Evolutionary conservation across 352 stramenopile genomes (phyloP), one percentile per base, ranked within the genome.

Genomic region (Phytophthora quininea): DNA sequence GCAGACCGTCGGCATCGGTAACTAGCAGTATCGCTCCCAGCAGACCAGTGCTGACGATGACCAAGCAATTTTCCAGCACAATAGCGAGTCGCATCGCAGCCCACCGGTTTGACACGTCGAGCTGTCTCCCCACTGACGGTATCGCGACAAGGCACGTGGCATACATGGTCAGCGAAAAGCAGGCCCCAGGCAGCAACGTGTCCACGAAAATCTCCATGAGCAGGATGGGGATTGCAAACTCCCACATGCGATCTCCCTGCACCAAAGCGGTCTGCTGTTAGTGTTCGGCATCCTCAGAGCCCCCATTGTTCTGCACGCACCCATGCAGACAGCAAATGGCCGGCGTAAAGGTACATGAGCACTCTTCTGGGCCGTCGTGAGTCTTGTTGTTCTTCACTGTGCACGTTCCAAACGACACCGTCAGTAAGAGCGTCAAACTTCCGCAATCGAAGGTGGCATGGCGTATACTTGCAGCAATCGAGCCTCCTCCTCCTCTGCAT

Each of bases 181-280:
- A 76, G 2, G 87, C 85, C 37, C 85, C 91, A 14, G 87, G 88
- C 12, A 95, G 70, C 45, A 95, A 58, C 19, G 87, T 95, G 46
- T 93, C 82, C 42, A 91, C 79, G 24, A 95, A 95, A 45, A 95
- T 85, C 52, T 95, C 87, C 79, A 95, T 95, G 58, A 95, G 93
- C 31, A 95, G 68, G 51, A 95, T 85, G 24, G 87, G 87, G 87
- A 93, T 71, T 11, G 85, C 85, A 55, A 95, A 93, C 51, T 89
- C 71, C 84, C 87, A 95, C 84, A 95, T 93, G 40, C 80, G 80
- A 50, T 95, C 85, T 43, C 87, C 86, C 87, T 89, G 45, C 42
- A 32, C 14, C 27, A 59, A 3, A 50, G 14, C 37, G 48, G 15
- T 37, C 3, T 29, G 19, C 19, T n/a, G 42, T 67, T 43, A 60